phyloP scores from a whole-genome alignment of 163 green algal species.

The Dunaliella salina region DNA sequence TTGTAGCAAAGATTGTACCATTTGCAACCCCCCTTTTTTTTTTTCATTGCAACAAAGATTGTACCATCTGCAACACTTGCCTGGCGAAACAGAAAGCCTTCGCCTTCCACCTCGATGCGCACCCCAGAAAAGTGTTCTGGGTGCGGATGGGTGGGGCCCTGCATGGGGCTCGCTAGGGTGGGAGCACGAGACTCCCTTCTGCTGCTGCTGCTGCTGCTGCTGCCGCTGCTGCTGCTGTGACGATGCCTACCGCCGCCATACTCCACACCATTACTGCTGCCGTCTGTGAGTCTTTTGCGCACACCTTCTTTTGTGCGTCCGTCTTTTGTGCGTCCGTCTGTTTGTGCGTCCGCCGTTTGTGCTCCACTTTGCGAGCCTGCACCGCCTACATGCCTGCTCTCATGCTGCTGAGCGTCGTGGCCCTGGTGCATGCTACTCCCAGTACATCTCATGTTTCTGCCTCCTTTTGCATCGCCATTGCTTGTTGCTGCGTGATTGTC shows the following conservation, averaged over 20 bases:
- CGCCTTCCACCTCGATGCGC: constrained; percentile 40
- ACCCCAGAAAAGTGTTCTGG: neutral
- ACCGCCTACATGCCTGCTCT: no score
- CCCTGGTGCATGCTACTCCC: no score
- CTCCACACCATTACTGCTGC: neutral
- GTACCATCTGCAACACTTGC: neutral
- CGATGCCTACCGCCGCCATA: neutral
- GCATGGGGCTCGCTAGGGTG: neutral
- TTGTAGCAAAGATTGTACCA: no score
- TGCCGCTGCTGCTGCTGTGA: neutral
- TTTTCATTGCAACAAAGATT: no score
- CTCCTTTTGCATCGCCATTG: neutral
- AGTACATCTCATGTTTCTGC: neutral
- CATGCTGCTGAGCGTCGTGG: no score
- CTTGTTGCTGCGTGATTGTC: no score
- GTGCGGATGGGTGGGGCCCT: neutral
- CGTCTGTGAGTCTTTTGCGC: no score
- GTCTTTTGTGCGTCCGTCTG: no score
- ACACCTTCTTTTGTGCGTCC: no score
- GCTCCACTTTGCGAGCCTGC: no score
- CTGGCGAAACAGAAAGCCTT: constrained; percentile 63
- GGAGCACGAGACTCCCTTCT: neutral
- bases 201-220: neutral
- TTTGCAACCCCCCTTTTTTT: no score
- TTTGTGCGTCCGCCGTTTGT: no score